Conservation (phyloP, 768 basidiomycete species). For the Amanita muscaria region DNA sequence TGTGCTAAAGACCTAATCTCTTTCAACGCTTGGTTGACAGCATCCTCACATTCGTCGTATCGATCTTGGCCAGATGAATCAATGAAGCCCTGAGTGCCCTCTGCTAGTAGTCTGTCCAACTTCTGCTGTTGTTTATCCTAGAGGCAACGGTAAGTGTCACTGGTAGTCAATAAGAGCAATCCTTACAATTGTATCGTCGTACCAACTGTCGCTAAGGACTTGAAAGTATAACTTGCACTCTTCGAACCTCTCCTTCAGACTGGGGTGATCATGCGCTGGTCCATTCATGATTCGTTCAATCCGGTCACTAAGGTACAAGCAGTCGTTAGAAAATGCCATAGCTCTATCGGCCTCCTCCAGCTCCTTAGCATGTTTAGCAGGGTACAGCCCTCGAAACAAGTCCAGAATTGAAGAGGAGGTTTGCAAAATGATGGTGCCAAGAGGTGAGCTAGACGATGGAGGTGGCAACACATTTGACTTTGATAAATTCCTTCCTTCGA, state of each 20-base stretch:
- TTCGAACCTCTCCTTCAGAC: constrained; percentile 36
- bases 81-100: constrained; percentile 55
- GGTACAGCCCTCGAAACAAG: constrained; percentile 72
- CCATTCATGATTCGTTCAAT: constrained; percentile 29
- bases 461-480: constrained; percentile 44
- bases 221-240: constrained; percentile 46
- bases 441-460: constrained; percentile 22
- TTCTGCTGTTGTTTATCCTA: constrained; percentile 43
- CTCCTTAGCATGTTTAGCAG: constrained; percentile 43
- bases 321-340: constrained; percentile 81
- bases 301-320: constrained; percentile 53
- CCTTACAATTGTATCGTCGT: constrained; percentile 60
- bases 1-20: constrained; percentile 55
- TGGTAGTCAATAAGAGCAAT: not conserved
- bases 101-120: constrained; percentile 37
- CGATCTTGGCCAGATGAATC: constrained; percentile 64
- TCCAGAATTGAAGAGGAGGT: constrained; percentile 64
- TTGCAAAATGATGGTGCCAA: constrained; percentile 51
- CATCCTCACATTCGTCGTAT: constrained; percentile 69
- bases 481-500: constrained; percentile 59
- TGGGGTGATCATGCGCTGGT: constrained; percentile 10
- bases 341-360: constrained; percentile 43
- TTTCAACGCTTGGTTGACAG: constrained; percentile 51
- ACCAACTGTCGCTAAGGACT: constrained; percentile 59
- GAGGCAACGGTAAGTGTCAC: constrained; percentile 3